Percentiles rank a stretch among this genome's conserved stretches.
Evolutionary conservation across 805 yeast species (phyloP).

Genomic region (Metschnikowia gelsemii): DNA sequence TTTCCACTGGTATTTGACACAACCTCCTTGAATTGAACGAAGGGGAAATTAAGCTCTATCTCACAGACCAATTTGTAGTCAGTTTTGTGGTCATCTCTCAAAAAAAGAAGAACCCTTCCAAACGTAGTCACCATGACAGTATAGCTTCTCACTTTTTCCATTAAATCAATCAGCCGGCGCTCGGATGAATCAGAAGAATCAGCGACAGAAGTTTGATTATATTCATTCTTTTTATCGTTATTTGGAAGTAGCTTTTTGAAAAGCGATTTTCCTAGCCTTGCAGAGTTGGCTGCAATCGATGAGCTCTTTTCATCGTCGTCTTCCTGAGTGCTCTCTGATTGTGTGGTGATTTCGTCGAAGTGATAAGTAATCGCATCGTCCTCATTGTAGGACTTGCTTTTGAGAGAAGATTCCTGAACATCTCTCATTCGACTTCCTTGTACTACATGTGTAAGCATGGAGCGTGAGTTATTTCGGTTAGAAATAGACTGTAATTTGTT

Average conservation of each 20-base stretch:
- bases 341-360: constrained; percentile 4
- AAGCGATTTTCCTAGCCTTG: constrained; percentile 21
- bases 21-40: constrained; percentile 59
- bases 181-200: constrained; percentile 4
- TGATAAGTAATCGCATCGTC: constrained; percentile 18
- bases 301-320: constrained; percentile 13
- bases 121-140: constrained; percentile 57
- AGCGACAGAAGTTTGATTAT: constrained; percentile 3
- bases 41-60: constrained; percentile 51
- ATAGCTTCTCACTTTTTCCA: constrained; percentile 46
- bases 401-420: constrained; percentile 7
- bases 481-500: constrained; percentile 24
- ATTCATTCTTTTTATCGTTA: constrained; percentile 18
- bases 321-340: constrained; percentile 8
- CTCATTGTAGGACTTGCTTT: constrained; percentile 8
- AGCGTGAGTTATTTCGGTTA: constrained; percentile 20
- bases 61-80: constrained; percentile 51
- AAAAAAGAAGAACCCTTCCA: constrained; percentile 62
- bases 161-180: constrained; percentile 9
- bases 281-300: constrained; percentile 9
- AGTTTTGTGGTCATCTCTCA: constrained; percentile 39
- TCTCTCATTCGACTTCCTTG: constrained; percentile 27
- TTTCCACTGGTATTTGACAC: constrained; percentile 35
- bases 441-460: constrained; percentile 40
- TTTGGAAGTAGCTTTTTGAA: constrained; percentile 25